Percentiles rank a stretch among this genome's conserved stretches.
phyloP scores from a whole-genome alignment of 306 rosid species.

The Cucumis melo region DNA sequence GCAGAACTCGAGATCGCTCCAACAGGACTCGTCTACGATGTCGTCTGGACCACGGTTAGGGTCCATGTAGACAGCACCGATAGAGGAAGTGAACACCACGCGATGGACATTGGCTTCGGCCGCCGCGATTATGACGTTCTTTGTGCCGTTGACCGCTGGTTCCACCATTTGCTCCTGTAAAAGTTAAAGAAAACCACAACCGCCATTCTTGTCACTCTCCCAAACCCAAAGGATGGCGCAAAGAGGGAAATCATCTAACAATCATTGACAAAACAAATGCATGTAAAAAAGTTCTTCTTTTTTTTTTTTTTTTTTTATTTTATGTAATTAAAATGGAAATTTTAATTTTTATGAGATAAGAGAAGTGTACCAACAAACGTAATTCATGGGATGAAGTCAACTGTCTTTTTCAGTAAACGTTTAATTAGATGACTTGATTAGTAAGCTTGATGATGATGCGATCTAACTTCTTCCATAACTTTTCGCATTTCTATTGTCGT shows the following conservation, averaged over 20 bases:
- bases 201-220: neutral
- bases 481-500: too few species aligned
- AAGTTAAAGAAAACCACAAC: neutral
- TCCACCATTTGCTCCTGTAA: conserved; percentile 69
- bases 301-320: too few species aligned
- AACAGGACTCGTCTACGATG: conserved; percentile 70
- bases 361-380: too few species aligned
- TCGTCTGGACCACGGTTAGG: conserved; percentile 48
- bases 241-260: neutral
- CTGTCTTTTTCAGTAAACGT: too few species aligned
- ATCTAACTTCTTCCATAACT: too few species aligned
- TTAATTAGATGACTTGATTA: too few species aligned
- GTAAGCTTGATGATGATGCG: too few species aligned
- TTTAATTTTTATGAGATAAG: too few species aligned
- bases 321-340: too few species aligned
- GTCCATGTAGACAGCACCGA: conserved; percentile 86
- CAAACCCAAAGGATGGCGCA: neutral
- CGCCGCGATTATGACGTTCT: conserved; percentile 52
- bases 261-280: too few species aligned
- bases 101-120: conserved; percentile 65
- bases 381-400: too few species aligned
- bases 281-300: too few species aligned
- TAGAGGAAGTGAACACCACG: conserved; percentile 88
- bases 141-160: conserved; percentile 69
- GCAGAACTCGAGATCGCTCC: conserved; percentile 93